phyloP scores from a whole-genome alignment of 2,329 filamentous ascomycete species.

The Trichoderma brevicompactum region DNA sequence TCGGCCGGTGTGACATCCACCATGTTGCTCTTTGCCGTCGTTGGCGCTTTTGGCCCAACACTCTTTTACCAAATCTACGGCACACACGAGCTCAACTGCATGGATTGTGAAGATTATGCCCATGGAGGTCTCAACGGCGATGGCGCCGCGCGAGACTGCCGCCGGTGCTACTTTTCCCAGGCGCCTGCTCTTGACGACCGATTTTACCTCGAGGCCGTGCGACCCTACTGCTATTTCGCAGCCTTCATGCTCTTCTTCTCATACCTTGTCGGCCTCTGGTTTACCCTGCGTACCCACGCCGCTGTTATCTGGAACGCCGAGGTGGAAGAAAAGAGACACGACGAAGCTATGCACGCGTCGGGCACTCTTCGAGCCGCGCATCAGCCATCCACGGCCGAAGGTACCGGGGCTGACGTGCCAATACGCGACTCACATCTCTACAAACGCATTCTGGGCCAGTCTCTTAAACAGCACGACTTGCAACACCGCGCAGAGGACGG shows the following conservation, averaged over 20 bases:
- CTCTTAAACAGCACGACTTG: conserved; percentile 80
- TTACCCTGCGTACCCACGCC: conserved; percentile 93
- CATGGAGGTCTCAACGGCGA: conserved; percentile 39
- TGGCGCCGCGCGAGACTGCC: conserved; percentile 71
- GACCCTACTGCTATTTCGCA: conserved; percentile 90
- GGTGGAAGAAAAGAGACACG: conserved; percentile 73
- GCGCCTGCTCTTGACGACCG: conserved; percentile 79
- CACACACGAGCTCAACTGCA: conserved; percentile 92
- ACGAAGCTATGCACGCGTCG: conserved; percentile 51
- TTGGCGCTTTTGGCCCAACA: conserved; percentile 93
- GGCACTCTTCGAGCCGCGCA: conserved; percentile 39
- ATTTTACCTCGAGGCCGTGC: conserved; percentile 89
- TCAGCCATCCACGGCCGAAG: conserved; percentile 50
- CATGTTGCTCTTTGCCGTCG: conserved; percentile 95
- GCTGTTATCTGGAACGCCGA: conserved; percentile 96
- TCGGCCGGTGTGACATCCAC: conserved; percentile 97
- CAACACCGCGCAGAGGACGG: conserved; percentile 41
- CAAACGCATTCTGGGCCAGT: conserved; percentile 90
- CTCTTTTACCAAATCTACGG: conserved; percentile 99
- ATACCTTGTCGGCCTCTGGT: conserved; percentile 92
- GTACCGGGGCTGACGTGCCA: conserved; percentile 57
- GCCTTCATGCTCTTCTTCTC: conserved; percentile 86
- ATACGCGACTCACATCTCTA: conserved; percentile 89
- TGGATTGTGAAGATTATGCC: conserved; percentile 59
- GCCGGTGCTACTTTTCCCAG: conserved; percentile 93